phyloP scores from a whole-genome alignment of 192 early-diverging fungal species.

The Funneliformis geosporum region DNA sequence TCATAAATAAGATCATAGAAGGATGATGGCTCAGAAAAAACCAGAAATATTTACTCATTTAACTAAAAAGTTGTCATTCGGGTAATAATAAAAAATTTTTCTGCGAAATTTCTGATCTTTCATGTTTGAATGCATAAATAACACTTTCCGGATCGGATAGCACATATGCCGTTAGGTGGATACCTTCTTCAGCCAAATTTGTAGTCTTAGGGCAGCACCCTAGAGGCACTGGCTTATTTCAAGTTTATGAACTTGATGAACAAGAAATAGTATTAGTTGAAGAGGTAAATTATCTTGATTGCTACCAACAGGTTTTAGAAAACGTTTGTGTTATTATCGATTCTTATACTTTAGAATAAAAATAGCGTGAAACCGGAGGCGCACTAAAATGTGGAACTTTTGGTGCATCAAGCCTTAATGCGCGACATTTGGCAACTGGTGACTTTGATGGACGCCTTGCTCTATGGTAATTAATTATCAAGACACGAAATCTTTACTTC shows the following conservation, averaged over 20 bases:
- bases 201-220: not conserved
- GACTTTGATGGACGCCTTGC: not conserved
- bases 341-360: not conserved
- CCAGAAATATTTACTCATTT: not conserved
- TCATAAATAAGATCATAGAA: not conserved
- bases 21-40: not conserved
- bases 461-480: not conserved
- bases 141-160: not conserved
- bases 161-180: not conserved
- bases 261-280: not conserved
- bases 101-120: not conserved
- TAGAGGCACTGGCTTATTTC: not conserved
- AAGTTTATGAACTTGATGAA: not conserved
- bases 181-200: not conserved
- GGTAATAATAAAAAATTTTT: not conserved
- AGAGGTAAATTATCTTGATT: not conserved
- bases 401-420: not conserved
- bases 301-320: too few relatives aligned
- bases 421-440: not conserved
- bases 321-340: not conserved
- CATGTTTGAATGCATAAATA: too few relatives aligned
- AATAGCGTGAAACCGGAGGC: not conserved
- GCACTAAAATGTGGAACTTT: not conserved
- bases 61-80: not conserved
- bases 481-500: not conserved